These are phyloP conservation scores for Leccinum pachyderme DNA, from an alignment of 1,284 basidiomycete species.

Conservation along the genomic window DNA sequence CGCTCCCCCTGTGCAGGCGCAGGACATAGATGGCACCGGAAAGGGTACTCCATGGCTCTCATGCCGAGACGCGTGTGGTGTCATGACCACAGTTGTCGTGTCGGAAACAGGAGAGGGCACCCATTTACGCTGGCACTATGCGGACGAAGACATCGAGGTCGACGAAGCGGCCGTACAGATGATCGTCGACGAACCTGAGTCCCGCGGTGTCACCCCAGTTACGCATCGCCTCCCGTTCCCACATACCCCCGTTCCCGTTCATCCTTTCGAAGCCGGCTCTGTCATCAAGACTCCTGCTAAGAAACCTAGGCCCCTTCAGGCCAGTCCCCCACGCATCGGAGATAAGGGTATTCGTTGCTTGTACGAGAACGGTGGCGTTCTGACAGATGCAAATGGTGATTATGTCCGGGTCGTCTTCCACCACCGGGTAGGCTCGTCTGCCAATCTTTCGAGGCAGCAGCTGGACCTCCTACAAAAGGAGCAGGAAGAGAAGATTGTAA, in stretches of 20 bases:
- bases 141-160: constrained; percentile 5
- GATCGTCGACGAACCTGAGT: constrained; percentile 11
- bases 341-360: constrained; percentile 27
- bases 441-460: constrained; percentile 26
- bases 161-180: constrained; percentile 8
- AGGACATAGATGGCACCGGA: background rate
- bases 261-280: constrained; percentile 30
- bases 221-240: constrained; percentile 11
- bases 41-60: constrained; percentile 17
- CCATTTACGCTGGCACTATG: constrained; percentile 23
- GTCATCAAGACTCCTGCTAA: constrained; percentile 31
- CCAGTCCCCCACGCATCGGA: constrained; percentile 28
- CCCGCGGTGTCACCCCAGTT: constrained; percentile 14
- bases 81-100: constrained; percentile 15
- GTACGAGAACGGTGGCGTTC: constrained; percentile 17
- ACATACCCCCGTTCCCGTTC: constrained; percentile 24
- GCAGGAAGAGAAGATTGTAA: constrained; percentile 17
- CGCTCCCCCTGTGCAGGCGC: background rate
- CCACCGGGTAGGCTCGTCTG: constrained; percentile 18
- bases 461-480: constrained; percentile 20
- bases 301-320: constrained; percentile 28
- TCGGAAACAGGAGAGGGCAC: constrained; percentile 24
- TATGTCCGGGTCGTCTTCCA: constrained; percentile 19
- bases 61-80: constrained; percentile 15
- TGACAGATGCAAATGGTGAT: constrained; percentile 12